Evolutionary conservation across 2,329 filamentous ascomycete genomes (phyloP).

Genomic region (Aspergillus fumigatus): DNA sequence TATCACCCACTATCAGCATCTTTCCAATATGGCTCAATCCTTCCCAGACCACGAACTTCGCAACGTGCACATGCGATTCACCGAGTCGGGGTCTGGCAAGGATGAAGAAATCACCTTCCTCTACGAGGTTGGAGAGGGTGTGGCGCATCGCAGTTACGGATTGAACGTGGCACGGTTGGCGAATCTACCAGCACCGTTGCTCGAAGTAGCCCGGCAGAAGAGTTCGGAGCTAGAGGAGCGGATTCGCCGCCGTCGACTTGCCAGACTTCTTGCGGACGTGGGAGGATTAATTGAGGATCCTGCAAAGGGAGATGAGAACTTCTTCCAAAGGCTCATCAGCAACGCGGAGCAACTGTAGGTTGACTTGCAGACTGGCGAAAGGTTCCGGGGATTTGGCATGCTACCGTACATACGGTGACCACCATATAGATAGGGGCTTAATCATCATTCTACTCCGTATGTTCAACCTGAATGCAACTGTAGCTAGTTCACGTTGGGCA

Average conservation of each 20-base stretch:
- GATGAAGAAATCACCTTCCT: constrained; percentile 86
- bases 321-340: constrained; percentile 29
- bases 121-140: constrained; percentile 86
- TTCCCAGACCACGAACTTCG: constrained; percentile 62
- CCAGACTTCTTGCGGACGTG: constrained; percentile 27
- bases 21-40: constrained; percentile 67
- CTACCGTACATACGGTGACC: not conserved
- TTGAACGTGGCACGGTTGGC: constrained; percentile 88
- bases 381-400: not conserved
- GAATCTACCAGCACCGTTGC: constrained; percentile 68
- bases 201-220: constrained; percentile 75
- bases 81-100: constrained; percentile 47
- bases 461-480: too few relatives aligned
- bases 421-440: not conserved
- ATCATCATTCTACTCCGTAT: not conserved
- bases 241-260: constrained; percentile 60
- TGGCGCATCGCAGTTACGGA: constrained; percentile 90
- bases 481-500: too few relatives aligned
- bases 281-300: constrained; percentile 21
- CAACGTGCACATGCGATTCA: constrained; percentile 95
- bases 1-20: constrained; percentile 94
- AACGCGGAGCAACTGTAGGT: constrained; percentile 30
- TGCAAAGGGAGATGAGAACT: constrained; percentile 12
- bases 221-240: constrained; percentile 74
- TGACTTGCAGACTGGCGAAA: not conserved